Evolutionary conservation across 352 stramenopile species (phyloP).

Genomic region (Globisporangium irregulare): DNA sequence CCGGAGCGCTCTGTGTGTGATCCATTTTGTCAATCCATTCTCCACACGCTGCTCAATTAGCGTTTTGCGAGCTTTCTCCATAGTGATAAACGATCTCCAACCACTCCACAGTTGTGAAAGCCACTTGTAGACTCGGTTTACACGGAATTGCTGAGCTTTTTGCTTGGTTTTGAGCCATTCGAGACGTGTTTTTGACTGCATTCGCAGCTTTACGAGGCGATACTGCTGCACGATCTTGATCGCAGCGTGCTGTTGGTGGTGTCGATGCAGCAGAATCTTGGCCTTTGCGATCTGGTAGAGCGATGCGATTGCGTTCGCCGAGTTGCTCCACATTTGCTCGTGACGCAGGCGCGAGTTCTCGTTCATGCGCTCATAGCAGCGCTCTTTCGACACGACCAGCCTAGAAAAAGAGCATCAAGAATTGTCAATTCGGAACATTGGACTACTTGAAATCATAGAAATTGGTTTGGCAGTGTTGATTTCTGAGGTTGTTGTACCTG

Average conservation of each 20-base stretch:
- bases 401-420: conserved; percentile 8
- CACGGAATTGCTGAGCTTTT: conserved; percentile 13
- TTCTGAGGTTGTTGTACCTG: neutral
- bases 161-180: conserved; percentile 1
- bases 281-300: conserved; percentile 37
- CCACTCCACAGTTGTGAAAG: neutral
- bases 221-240: conserved; percentile 28
- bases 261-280: conserved; percentile 19
- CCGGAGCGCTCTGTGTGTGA: conserved; percentile 7
- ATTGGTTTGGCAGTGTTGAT: neutral
- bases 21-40: conserved; percentile 16
- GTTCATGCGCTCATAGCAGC: conserved; percentile 47
- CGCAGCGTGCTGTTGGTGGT: conserved; percentile 26
- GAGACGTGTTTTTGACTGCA: conserved; percentile 23
- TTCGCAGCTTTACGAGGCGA: conserved; percentile 16
- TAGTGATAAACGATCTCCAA: neutral
- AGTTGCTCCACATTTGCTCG: conserved; percentile 18
- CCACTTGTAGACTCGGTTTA: conserved; percentile 10
- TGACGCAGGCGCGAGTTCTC: conserved; percentile 20
- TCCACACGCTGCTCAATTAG: conserved; percentile 12
- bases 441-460: neutral
- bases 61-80: neutral
- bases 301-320: conserved; percentile 19
- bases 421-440: neutral
- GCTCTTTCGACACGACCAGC: conserved; percentile 31